Conservation (phyloP, 192 early-diverging fungal genomes). For the Mortierella claussenii region DNA sequence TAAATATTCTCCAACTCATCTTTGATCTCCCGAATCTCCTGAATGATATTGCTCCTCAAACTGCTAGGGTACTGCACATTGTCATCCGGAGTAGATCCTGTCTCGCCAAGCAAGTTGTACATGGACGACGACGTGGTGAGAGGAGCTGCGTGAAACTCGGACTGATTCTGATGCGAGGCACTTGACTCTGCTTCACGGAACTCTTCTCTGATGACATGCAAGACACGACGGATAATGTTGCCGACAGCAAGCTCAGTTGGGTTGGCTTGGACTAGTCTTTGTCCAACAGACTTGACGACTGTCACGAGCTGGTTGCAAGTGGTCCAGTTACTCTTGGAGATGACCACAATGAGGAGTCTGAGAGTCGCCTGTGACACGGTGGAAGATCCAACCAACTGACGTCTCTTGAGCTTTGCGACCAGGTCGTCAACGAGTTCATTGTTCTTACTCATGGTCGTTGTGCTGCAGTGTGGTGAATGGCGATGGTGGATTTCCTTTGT, state of each 20-base stretch:
- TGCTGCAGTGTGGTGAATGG: no score
- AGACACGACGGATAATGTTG: constrained; percentile 86
- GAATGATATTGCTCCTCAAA: constrained; percentile 81
- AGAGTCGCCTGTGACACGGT: constrained; percentile 77
- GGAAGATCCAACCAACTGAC: constrained; percentile 77
- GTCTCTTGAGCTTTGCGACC: constrained; percentile 63
- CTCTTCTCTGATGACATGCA: constrained; percentile 87
- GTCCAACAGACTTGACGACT: constrained; percentile 76
- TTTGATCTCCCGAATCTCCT: constrained; percentile 88
- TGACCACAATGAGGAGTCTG: constrained; percentile 77
- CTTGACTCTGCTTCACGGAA: constrained; percentile 53
- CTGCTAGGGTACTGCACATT: constrained; percentile 53
- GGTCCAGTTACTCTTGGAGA: constrained; percentile 80
- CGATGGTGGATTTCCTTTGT: background rate
- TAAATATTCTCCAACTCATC: constrained; percentile 85
- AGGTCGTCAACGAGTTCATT: constrained; percentile 61
- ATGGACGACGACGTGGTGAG: constrained; percentile 62
- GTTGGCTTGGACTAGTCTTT: constrained; percentile 77
- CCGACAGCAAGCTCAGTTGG: constrained; percentile 87
- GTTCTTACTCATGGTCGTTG: constrained; percentile 46
- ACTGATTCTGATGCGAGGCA: constrained; percentile 17
- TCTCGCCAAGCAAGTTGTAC: constrained; percentile 74
- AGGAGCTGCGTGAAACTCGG: constrained; percentile 36
- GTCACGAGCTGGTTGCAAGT: constrained; percentile 68
- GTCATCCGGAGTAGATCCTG: constrained; percentile 43